These are phyloP conservation scores for Vigna nakashimae DNA, from an alignment of 306 rosid species.

Conservation along the genomic window DNA sequence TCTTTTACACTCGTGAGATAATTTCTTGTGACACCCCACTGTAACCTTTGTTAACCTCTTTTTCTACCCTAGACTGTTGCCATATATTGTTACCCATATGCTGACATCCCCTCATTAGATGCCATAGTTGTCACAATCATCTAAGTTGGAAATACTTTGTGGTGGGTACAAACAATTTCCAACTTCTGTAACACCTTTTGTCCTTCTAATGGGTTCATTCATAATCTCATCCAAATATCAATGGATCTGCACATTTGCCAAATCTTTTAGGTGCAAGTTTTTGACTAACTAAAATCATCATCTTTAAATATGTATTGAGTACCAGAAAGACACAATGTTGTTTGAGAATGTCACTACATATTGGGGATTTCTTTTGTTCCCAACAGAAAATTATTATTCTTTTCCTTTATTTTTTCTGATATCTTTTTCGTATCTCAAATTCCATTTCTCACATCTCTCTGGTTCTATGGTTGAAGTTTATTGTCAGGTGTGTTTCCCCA, in stretches of 20 bases:
- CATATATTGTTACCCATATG: background rate
- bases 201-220: conserved; percentile 1
- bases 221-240: conserved; percentile 12
- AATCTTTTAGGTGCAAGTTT: background rate
- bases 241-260: conserved; percentile 24
- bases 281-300: background rate
- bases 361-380: background rate
- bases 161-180: background rate
- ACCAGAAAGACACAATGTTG: background rate
- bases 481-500: background rate
- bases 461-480: conserved; percentile 4
- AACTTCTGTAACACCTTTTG: background rate
- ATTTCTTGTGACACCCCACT: conserved; percentile 8
- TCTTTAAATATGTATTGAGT: conserved; percentile 6
- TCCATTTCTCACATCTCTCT: conserved; percentile 13
- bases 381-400: background rate
- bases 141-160: conserved; percentile 3
- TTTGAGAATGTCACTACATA: background rate
- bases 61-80: background rate
- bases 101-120: conserved; percentile 12
- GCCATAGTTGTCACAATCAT: background rate
- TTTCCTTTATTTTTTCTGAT: background rate
- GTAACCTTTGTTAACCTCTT: background rate
- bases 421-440: background rate
- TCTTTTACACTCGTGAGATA: background rate